Percentiles rank a stretch among this genome's conserved stretches.
phyloP scores from a whole-genome alignment of 2,329 filamentous ascomycete species.

The Colletotrichum sp. region DNA sequence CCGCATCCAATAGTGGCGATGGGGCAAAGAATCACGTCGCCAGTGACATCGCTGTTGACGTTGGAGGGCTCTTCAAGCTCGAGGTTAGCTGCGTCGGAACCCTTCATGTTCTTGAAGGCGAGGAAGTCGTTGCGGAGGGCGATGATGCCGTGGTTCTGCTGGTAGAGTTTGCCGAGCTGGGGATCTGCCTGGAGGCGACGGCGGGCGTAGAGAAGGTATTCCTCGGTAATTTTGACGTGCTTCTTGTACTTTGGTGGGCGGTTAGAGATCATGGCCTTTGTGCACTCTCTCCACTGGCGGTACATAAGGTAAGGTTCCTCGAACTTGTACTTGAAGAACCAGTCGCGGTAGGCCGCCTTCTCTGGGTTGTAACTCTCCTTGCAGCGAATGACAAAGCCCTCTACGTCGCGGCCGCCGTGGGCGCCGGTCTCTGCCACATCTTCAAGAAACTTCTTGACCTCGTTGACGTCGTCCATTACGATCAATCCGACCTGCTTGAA shows the following conservation, averaged over 20 bases:
- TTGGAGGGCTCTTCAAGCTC: conserved; percentile 61
- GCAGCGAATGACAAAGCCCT: conserved; percentile 96
- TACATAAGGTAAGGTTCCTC: conserved; percentile 99
- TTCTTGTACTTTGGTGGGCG: conserved; percentile 81
- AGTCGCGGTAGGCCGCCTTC: conserved; percentile 73
- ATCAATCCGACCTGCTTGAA: conserved; percentile 89
- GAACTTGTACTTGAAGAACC: conserved; percentile 99
- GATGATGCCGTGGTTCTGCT: conserved; percentile 94
- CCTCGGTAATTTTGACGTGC: conserved; percentile 86
- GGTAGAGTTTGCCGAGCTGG: conserved; percentile 73
- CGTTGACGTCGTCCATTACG: conserved; percentile 73
- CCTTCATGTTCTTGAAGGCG: conserved; percentile 80
- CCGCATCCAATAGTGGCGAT: conserved; percentile 95
- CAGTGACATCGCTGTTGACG: conserved; percentile 56
- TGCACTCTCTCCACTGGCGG: conserved; percentile 97
- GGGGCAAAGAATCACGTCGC: conserved; percentile 83
- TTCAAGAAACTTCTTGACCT: conserved; percentile 83
- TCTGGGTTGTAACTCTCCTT: conserved; percentile 63
- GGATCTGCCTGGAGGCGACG: conserved; percentile 73
- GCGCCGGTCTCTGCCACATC: conserved; percentile 85
- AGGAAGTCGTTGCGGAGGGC: conserved; percentile 88
- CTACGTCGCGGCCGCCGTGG: conserved; percentile 89
- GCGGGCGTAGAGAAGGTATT: conserved; percentile 85
- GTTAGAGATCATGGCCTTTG: conserved; percentile 82
- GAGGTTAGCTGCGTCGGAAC: conserved; percentile 83